phyloP scores from a whole-genome alignment of 2,329 filamentous ascomycete genomes.

The Endocalyx cinctus region DNA sequence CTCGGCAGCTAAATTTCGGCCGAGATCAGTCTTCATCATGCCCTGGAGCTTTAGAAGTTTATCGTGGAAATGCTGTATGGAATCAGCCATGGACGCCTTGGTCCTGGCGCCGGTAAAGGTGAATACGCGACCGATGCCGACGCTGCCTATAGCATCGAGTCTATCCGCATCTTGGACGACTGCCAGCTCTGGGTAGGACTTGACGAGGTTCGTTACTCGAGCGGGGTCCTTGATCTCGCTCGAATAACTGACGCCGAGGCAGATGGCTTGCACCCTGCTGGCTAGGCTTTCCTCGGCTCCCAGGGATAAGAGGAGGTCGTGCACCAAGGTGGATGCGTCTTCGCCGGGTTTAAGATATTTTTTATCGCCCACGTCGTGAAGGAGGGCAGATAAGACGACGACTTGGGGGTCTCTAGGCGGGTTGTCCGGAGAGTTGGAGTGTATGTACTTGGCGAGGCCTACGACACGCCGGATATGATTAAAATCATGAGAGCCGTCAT shows the following conservation, averaged over 20 bases:
- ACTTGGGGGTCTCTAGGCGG: conserved; percentile 43
- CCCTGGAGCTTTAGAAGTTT: conserved; percentile 64
- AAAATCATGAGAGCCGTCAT: conserved; percentile 87
- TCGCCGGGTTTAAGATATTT: conserved; percentile 66
- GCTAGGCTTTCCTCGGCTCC: conserved; percentile 58
- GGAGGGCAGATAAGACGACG: conserved; percentile 65
- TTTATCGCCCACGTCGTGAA: conserved; percentile 86
- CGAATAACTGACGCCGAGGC: conserved; percentile 72
- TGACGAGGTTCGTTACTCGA: conserved; percentile 57
- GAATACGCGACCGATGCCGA: conserved; percentile 77
- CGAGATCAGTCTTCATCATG: conserved; percentile 61
- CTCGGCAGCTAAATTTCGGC: conserved; percentile 47
- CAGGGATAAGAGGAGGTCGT: conserved; percentile 48
- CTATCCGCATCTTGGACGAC: conserved; percentile 91
- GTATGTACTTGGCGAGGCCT: conserved; percentile 63
- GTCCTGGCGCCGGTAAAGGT: conserved; percentile 67
- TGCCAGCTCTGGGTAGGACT: conserved; percentile 65
- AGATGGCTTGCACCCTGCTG: conserved; percentile 64
- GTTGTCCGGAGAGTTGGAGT: conserved; percentile 33
- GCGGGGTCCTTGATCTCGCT: conserved; percentile 64
- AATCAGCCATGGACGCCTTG: conserved; percentile 51
- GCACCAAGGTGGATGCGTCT: conserved; percentile 52
- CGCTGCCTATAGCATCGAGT: conserved; percentile 83
- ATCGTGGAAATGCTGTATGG: conserved; percentile 70
- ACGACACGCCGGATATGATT: conserved; percentile 77